A percentile compares a stretch with the other conserved stretches of the same genome.
Evolutionary conservation across 768 basidiomycete genomes (phyloP).

Genomic region (Tylopilus subfusipes): DNA sequence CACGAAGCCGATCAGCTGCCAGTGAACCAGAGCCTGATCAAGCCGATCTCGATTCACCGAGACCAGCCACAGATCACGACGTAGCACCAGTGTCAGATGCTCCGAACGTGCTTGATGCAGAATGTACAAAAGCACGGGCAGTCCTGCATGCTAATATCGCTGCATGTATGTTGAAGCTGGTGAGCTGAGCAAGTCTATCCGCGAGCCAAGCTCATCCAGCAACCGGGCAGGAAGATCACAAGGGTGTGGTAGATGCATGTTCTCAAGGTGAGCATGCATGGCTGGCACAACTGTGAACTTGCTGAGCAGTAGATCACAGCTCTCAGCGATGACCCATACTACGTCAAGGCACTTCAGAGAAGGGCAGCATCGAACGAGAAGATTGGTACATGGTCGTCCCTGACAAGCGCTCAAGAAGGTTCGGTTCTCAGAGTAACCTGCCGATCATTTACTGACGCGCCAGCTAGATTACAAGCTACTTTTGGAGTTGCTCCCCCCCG

Average conservation of each 20-base stretch:
- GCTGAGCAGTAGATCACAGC: slow-evolving; percentile 44
- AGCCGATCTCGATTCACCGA: slow-evolving; percentile 18
- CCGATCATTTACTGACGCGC: neutral
- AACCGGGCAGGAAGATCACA: slow-evolving; percentile 61
- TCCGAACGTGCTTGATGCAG: slow-evolving; percentile 37
- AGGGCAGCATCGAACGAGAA: slow-evolving; percentile 84
- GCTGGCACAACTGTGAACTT: neutral
- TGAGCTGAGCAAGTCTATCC: slow-evolving; percentile 33
- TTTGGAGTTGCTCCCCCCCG: slow-evolving; percentile 56
- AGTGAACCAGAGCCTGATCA: slow-evolving; percentile 15
- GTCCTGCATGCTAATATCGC: slow-evolving; percentile 84
- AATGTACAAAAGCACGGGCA: slow-evolving; percentile 59
- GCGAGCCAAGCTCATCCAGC: neutral
- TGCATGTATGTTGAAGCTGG: slow-evolving; percentile 79
- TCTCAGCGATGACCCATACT: slow-evolving; percentile 78
- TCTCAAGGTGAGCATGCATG: slow-evolving; percentile 52
- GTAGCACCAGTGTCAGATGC: slow-evolving; percentile 7
- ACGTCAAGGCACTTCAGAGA: slow-evolving; percentile 84
- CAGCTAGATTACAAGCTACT: slow-evolving; percentile 72
- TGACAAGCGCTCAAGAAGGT: slow-evolving; percentile 86
- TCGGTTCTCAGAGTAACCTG: neutral
- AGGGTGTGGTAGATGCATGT: slow-evolving; percentile 77
- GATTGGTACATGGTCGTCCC: slow-evolving; percentile 77
- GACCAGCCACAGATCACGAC: slow-evolving; percentile 10
- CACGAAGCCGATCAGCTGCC: slow-evolving; percentile 30